Evolutionary conservation across 1,284 basidiomycete genomes (phyloP), one percentile per base, ranked within the genome.

Genomic region (Wallemia hederae): DNA sequence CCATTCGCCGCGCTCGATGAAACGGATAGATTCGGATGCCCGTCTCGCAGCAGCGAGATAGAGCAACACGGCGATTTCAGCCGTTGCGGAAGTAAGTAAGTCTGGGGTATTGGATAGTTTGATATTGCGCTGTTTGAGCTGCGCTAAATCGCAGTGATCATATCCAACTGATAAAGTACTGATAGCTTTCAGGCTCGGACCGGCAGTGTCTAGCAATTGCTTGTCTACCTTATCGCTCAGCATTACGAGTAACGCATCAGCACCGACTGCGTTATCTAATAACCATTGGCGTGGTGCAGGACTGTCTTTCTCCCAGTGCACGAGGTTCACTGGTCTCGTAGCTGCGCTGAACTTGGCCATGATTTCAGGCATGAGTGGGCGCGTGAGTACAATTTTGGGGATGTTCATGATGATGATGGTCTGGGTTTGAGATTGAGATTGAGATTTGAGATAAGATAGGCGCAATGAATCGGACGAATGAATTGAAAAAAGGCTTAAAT

Each of bases 81-180:
- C 90, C 29, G 90, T 88, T 82, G 89, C 85, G 66, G 85, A 82
- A 14, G 84, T 89, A 24, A 94, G 76, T 1, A 94, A 82, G 62
- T 87, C 83, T 0, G 90, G 90, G 0, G 90, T 96, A 70, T 90
- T 88, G 2, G 92, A 92, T 14, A 97, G 71, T 59, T 77, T 79
- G 63, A 97, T 76, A 1, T 77, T 75, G 19, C 80, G 76, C 64
- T 75, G 72, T n/a, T 78, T 76, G n/a, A 82, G 71, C 19, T 78
- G 77, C 9, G 72, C 67, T 0, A 85, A 71, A 63, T 84, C 79
- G 59, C 90, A 77, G 66, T 97, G 92, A 64, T 97, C 91, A 62
- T 63, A 85, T 39, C 87, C 86, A 22, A 89, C 86, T 19, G 83
- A 85, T 78, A 92, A 85, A 0, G 91, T 96, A 0, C 87, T 89